Evolutionary conservation across 495 filamentous ascomycete species (phyloP).

Genomic region (Pyrenula massariospora): DNA sequence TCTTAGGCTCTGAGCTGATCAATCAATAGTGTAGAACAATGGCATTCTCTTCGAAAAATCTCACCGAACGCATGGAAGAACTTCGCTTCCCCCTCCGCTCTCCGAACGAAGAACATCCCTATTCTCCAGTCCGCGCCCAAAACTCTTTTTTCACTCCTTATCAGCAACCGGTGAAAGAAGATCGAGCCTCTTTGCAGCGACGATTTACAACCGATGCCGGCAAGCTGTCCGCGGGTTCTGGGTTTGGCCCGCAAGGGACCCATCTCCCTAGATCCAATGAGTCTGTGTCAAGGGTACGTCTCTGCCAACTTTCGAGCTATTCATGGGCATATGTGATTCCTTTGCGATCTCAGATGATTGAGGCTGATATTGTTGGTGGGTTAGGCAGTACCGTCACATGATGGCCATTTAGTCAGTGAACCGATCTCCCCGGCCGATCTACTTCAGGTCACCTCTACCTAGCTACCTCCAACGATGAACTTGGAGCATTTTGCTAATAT

Average conservation of each 20-base stretch:
- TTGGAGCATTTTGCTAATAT: conserved; percentile 11
- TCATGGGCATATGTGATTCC: conserved; percentile 2
- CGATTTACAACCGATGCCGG: conserved; percentile 90
- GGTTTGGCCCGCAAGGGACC: conserved; percentile 50
- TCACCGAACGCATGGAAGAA: conserved; percentile 59
- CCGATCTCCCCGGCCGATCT: not conserved
- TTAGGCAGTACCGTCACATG: not conserved
- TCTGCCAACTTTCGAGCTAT: not conserved
- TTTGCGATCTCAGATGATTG: conserved; percentile 20
- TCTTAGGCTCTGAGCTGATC: not conserved
- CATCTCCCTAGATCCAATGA: conserved; percentile 42
- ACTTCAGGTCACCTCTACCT: conserved; percentile 1
- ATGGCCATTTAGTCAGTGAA: conserved; percentile 26
- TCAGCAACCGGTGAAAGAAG: conserved; percentile 42
- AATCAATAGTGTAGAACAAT: conserved; percentile 22
- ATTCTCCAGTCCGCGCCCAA: conserved; percentile 58
- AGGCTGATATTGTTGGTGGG: not conserved
- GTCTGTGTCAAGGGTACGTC: conserved; percentile 33
- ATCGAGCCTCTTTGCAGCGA: conserved; percentile 65
- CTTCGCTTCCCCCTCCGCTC: conserved; percentile 68
- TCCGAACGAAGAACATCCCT: conserved; percentile 56
- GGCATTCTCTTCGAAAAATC: conserved; percentile 49
- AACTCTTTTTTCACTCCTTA: conserved; percentile 42
- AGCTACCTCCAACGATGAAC: not conserved
- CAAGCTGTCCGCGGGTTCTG: conserved; percentile 69